phyloP scores from a whole-genome alignment of 148 eudicot genomes.

The Dysphania ambrosioides region DNA sequence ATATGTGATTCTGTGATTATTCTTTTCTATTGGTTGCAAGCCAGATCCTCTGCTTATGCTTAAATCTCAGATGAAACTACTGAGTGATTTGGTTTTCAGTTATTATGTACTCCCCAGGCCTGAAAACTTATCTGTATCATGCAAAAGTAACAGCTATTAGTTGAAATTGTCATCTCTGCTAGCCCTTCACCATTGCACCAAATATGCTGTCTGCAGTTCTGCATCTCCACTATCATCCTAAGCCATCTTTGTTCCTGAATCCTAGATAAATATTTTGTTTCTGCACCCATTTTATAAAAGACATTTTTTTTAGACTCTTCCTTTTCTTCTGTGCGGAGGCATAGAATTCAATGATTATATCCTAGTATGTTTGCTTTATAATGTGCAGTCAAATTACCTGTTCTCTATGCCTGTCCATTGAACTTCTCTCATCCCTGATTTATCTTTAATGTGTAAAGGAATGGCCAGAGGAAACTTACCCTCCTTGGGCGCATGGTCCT shows the following conservation, averaged over 20 bases:
- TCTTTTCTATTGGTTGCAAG: neutral
- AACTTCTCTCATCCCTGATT: neutral
- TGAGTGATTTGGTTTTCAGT: neutral
- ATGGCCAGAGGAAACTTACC: slow-evolving; percentile 78
- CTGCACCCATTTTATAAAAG: neutral
- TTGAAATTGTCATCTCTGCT: too few relatives aligned
- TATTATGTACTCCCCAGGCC: neutral
- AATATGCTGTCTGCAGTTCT: neutral
- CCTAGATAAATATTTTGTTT: neutral
- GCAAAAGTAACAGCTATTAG: too few relatives aligned
- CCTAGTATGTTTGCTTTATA: neutral
- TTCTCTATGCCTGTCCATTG: neutral
- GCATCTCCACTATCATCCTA: too few relatives aligned
- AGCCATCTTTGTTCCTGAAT: neutral
- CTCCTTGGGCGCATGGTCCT: slow-evolving; percentile 97
- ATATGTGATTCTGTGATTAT: neutral
- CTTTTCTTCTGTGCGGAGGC: too few relatives aligned
- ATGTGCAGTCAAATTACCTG: neutral
- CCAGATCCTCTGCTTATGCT: neutral
- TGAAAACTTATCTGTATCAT: neutral
- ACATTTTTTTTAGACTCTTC: neutral
- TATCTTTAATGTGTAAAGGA: slow-evolving; percentile 41
- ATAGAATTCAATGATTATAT: too few relatives aligned
- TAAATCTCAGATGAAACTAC: too few relatives aligned
- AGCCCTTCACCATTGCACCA: neutral